Conservation (phyloP, 2,329 filamentous ascomycete species). For the Aureobasidium sp. region DNA sequence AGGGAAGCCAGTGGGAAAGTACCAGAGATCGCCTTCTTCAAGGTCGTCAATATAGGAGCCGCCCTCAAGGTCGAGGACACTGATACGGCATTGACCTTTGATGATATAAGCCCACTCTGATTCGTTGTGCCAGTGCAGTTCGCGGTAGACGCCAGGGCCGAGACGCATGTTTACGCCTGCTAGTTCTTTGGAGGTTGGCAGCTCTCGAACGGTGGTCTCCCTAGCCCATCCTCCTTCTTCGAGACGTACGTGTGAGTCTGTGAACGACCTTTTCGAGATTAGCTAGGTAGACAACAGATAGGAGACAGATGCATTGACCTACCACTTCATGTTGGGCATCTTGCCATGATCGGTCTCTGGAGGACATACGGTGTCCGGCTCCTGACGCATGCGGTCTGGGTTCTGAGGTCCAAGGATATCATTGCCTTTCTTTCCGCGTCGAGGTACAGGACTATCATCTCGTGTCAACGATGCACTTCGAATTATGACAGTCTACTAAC, state of each 20-base stretch:
- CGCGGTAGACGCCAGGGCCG: constrained; percentile 62
- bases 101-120: constrained; percentile 30
- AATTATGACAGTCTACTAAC: neutral
- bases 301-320: too few species aligned
- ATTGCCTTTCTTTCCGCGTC: constrained; percentile 55
- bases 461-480: neutral
- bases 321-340: constrained; percentile 64
- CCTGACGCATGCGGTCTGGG: constrained; percentile 57
- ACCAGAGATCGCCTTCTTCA: constrained; percentile 70
- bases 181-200: constrained; percentile 59
- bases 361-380: constrained; percentile 62
- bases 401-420: constrained; percentile 65
- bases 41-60: constrained; percentile 71
- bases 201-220: constrained; percentile 60
- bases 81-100: constrained; percentile 58
- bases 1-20: constrained; percentile 69
- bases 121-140: constrained; percentile 75
- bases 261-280: constrained; percentile 29
- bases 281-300: too few species aligned
- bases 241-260: constrained; percentile 39
- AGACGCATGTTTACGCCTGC: constrained; percentile 74
- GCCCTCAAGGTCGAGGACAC: constrained; percentile 65
- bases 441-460: constrained; percentile 47
- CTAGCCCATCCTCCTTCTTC: constrained; percentile 71
- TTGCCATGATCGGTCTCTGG: constrained; percentile 66